phyloP scores from a whole-genome alignment of 2,329 filamentous ascomycete species.

The Fusarium clavum region DNA sequence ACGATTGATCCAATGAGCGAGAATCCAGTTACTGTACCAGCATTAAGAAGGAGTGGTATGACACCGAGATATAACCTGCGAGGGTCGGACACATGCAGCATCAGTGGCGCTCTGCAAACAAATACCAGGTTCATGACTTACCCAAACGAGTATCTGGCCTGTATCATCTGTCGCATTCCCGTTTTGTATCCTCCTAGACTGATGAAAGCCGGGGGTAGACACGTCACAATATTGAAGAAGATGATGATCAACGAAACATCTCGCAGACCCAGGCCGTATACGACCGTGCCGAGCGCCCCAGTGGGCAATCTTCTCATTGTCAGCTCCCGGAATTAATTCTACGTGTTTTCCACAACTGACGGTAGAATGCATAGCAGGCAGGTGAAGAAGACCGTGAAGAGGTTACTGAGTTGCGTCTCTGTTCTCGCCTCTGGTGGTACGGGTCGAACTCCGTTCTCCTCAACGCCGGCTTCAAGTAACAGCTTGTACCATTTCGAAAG shows the following conservation, averaged over 20 bases:
- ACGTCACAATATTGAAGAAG: conserved; percentile 68
- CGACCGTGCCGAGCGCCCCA: conserved; percentile 67
- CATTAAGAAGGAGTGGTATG: conserved; percentile 65
- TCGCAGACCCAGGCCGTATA: conserved; percentile 65
- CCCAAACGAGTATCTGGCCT: conserved; percentile 71
- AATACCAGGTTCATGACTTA: conserved; percentile 35
- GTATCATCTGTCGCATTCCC: conserved; percentile 69
- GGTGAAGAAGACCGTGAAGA: conserved; percentile 72
- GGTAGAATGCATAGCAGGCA: conserved; percentile 68
- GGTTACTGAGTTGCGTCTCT: conserved; percentile 63
- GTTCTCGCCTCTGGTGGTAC: conserved; percentile 66
- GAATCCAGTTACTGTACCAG: conserved; percentile 69
- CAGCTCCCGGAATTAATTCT: not conserved
- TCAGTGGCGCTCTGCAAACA: conserved; percentile 11
- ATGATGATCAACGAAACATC: conserved; percentile 68
- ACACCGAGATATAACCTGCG: conserved; percentile 61
- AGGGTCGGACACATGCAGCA: not conserved
- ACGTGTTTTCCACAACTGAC: conserved; percentile 53
- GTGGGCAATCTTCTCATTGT: conserved; percentile 61
- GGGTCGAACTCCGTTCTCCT: conserved; percentile 67
- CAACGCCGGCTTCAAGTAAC: conserved; percentile 59
- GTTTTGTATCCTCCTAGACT: conserved; percentile 66
- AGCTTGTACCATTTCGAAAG: conserved; percentile 57
- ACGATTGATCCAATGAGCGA: conserved; percentile 67
- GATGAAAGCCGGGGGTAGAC: conserved; percentile 66